These are phyloP conservation scores for Favolaschia claudopus DNA, from an alignment of 768 basidiomycete genomes.

Conservation along the genomic window DNA sequence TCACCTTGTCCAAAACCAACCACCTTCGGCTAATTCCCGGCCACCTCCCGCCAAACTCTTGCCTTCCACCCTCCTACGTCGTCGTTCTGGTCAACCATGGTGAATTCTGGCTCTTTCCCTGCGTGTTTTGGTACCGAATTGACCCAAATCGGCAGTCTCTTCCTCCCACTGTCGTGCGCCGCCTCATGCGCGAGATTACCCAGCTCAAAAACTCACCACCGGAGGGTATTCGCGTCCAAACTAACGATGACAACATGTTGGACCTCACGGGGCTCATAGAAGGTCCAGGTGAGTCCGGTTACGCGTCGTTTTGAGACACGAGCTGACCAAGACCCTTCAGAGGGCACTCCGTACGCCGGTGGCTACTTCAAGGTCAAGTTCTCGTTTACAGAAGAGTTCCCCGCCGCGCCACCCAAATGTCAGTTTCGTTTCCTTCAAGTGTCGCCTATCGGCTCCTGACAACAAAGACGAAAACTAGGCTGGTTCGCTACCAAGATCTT, in stretches of 20 bases:
- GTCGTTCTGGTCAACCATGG: no score
- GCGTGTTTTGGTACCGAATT: neutral
- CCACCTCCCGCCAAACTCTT: no score
- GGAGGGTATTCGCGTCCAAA: conserved; percentile 90
- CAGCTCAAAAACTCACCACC: conserved; percentile 85
- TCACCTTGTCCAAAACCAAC: no score
- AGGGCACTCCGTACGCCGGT: conserved; percentile 72
- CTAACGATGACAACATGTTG: conserved; percentile 88
- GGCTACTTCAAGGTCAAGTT: conserved; percentile 82
- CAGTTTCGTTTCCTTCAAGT: conserved; percentile 31
- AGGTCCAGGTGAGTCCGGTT: conserved; percentile 76
- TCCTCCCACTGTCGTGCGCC: conserved; percentile 72
- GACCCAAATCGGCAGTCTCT: conserved; percentile 40
- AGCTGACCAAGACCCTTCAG: conserved; percentile 43
- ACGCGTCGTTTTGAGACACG: conserved; percentile 26
- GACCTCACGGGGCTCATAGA: conserved; percentile 89
- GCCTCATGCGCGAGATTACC: conserved; percentile 85
- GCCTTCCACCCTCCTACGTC: no score
- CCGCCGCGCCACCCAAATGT: conserved; percentile 95
- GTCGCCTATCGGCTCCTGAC: neutral
- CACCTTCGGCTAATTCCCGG: no score
- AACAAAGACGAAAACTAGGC: conserved; percentile 55
- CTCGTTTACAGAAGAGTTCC: conserved; percentile 92
- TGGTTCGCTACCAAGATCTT: conserved; percentile 95
- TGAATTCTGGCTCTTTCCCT: neutral